Percentiles rank a stretch among this genome's conserved stretches.
phyloP scores from a whole-genome alignment of 1,284 basidiomycete species.

The Puccinia brachypodii region DNA sequence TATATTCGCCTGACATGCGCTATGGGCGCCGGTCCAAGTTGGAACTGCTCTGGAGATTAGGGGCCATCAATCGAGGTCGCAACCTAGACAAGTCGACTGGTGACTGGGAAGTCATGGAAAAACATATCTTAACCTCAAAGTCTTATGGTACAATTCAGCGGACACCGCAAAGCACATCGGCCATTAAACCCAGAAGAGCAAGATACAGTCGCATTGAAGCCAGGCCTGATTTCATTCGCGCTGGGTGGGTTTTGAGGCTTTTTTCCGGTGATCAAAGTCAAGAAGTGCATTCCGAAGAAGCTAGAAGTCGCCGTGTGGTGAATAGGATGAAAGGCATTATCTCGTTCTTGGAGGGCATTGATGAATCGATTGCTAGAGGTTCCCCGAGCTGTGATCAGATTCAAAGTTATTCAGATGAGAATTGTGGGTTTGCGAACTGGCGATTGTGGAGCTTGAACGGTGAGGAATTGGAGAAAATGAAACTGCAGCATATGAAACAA shows the following conservation, averaged over 20 bases:
- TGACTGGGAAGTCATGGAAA: conserved; percentile 54
- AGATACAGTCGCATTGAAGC: neutral
- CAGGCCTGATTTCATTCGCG: conserved; percentile 51
- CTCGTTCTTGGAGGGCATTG: conserved; percentile 54
- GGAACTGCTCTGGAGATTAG: conserved; percentile 56
- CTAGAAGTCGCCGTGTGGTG: conserved; percentile 53
- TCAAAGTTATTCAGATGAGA: conserved; percentile 5
- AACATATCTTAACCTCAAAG: conserved; percentile 52
- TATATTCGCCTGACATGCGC: conserved; percentile 55
- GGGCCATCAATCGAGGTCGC: conserved; percentile 54
- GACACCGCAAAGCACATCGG: neutral
- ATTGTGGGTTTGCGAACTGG: conserved; percentile 52
- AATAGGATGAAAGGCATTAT: conserved; percentile 56
- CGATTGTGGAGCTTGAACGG: conserved; percentile 53
- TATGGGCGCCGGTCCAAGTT: conserved; percentile 56
- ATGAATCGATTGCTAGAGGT: conserved; percentile 50
- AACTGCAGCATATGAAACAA: conserved; percentile 49
- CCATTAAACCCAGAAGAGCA: neutral
- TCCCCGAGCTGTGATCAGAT: neutral
- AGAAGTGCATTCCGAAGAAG: conserved; percentile 52
- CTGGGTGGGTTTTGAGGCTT: conserved; percentile 56
- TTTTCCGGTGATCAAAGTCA: conserved; percentile 55
- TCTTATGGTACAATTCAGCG: conserved; percentile 53
- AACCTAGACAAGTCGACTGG: conserved; percentile 53
- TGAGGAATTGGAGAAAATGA: conserved; percentile 51